A percentile compares a stretch with the other conserved stretches of the same genome.
Conservation (phyloP, 805 yeast species). For the Lachancea waltii region DNA sequence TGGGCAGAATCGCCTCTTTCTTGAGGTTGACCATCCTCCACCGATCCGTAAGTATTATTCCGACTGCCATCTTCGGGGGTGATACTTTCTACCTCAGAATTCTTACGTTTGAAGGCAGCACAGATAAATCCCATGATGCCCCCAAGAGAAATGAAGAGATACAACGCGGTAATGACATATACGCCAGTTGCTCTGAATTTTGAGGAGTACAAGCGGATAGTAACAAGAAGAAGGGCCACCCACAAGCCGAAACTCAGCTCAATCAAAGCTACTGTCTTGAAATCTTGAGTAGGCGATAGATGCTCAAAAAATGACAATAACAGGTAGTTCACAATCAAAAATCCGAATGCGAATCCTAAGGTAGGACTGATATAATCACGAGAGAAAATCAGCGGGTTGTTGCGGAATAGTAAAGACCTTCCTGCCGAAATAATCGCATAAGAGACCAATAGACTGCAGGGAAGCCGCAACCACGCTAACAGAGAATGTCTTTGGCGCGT, state of each 20-base stretch:
- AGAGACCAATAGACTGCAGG: slow-evolving; percentile 49
- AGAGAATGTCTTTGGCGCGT: slow-evolving; percentile 42
- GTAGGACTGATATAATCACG: slow-evolving; percentile 45
- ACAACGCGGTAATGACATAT: slow-evolving; percentile 42
- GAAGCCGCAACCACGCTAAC: slow-evolving; percentile 46
- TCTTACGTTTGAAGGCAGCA: slow-evolving; percentile 8
- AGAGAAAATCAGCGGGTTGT: slow-evolving; percentile 48
- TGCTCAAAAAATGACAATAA: slow-evolving; percentile 39
- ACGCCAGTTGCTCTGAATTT: slow-evolving; percentile 46
- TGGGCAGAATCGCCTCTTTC: neutral
- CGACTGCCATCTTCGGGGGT: neutral
- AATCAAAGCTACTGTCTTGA: slow-evolving; percentile 50
- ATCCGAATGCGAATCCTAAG: slow-evolving; percentile 41
- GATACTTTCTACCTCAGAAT: neutral
- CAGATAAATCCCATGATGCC: slow-evolving; percentile 43
- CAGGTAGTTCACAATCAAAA: slow-evolving; percentile 49
- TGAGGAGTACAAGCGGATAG: slow-evolving; percentile 41
- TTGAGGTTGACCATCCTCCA: neutral
- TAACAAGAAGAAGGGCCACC: slow-evolving; percentile 46
- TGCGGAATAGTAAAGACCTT: slow-evolving; percentile 36
- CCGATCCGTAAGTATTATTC: slow-evolving; percentile 1
- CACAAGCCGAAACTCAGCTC: slow-evolving; percentile 54
- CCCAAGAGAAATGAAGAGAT: slow-evolving; percentile 41
- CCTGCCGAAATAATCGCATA: slow-evolving; percentile 32
- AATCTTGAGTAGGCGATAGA: slow-evolving; percentile 46